phyloP scores from a whole-genome alignment of 495 filamentous ascomycete species.

The Halenospora varia region DNA sequence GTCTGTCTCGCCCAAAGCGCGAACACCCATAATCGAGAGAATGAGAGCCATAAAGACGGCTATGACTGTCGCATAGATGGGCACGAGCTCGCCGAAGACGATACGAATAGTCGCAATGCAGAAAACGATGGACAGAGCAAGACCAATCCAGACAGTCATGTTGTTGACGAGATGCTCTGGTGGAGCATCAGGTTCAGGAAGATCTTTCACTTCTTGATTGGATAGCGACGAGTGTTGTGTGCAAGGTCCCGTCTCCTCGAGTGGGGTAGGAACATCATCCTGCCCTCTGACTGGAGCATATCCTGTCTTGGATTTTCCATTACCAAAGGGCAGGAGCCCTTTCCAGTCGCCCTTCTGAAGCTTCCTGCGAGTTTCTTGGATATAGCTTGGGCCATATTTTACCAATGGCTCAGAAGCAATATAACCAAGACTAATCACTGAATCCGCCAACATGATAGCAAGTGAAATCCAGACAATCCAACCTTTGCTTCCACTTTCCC shows the following conservation, averaged over 20 bases:
- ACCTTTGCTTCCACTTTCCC: conserved; percentile 88
- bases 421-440: conserved; percentile 81
- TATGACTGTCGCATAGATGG: conserved; percentile 66
- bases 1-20: conserved; percentile 92
- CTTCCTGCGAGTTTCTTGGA: conserved; percentile 4
- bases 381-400: conserved; percentile 25
- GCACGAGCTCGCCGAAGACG: conserved; percentile 68
- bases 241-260: conserved; percentile 2
- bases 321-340: conserved; percentile 8
- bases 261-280: conserved; percentile 10
- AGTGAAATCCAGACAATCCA: conserved; percentile 98
- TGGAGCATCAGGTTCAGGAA: conserved; percentile 67
- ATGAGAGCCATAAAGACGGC: conserved; percentile 86
- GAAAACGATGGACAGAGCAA: conserved; percentile 70
- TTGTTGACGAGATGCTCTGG: conserved; percentile 76
- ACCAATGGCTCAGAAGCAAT: conserved; percentile 63
- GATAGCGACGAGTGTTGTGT: conserved; percentile 1
- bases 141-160: conserved; percentile 65
- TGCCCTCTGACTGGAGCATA: conserved; percentile 19
- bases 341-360: conserved; percentile 22
- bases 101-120: conserved; percentile 77
- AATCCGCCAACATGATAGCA: conserved; percentile 95
- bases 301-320: conserved; percentile 11
- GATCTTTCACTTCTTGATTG: conserved; percentile 14
- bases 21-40: conserved; percentile 91